A percentile compares a stretch with the other conserved stretches of the same genome.
Evolutionary conservation across 2,329 filamentous ascomycete species (phyloP).

Genomic region (Claviceps sp.): DNA sequence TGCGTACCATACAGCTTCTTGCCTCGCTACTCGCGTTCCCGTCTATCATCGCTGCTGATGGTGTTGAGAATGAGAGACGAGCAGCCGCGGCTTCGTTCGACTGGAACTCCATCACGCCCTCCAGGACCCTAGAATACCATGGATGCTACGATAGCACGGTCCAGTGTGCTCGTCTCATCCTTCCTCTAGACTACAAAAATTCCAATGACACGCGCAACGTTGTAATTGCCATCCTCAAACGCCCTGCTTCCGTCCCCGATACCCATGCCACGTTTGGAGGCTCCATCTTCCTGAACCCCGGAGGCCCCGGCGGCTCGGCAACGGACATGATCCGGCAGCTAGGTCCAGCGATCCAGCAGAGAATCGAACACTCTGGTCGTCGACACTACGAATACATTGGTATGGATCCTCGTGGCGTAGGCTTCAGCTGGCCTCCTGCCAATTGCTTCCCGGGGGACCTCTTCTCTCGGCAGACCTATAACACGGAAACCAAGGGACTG

Average conservation of each 20-base stretch:
- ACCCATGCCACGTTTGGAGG: conserved; percentile 23
- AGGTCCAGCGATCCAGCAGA: conserved; percentile 14
- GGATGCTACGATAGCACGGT: conserved; percentile 20
- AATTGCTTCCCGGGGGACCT: conserved; percentile 10
- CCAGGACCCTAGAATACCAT: conserved; percentile 12
- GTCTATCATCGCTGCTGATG: not conserved
- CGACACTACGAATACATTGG: conserved; percentile 24
- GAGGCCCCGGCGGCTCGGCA: conserved; percentile 25
- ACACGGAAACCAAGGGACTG: not conserved
- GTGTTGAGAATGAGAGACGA: not conserved
- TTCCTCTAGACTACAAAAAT: conserved; percentile 26
- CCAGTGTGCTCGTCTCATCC: conserved; percentile 26
- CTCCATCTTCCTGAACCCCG: conserved; percentile 25
- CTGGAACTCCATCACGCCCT: conserved; percentile 8
- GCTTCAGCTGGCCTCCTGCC: not conserved
- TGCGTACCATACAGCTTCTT: not conserved
- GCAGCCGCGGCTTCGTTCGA: conserved; percentile 1
- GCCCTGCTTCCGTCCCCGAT: conserved; percentile 22
- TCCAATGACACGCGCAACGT: conserved; percentile 13
- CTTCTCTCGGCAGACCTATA: conserved; percentile 4
- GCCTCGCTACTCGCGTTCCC: not conserved
- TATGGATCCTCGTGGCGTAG: conserved; percentile 27
- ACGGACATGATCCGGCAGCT: conserved; percentile 11
- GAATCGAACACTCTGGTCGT: conserved; percentile 13
- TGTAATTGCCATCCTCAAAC: conserved; percentile 24